These are phyloP conservation scores for Cochlearia excelsa DNA, from an alignment of 345 rosid genomes.

Conservation along the genomic window DNA sequence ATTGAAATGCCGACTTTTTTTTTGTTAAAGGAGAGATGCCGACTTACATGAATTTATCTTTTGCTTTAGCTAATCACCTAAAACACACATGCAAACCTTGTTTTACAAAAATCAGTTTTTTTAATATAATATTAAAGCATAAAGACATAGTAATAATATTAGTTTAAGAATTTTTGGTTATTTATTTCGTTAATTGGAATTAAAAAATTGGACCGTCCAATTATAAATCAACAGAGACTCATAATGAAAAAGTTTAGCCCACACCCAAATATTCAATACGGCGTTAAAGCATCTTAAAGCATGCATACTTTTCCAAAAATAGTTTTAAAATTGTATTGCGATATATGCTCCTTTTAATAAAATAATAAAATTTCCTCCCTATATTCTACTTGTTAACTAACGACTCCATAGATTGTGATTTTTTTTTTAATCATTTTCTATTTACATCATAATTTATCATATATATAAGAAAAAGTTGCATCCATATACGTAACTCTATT, in stretches of 20 bases:
- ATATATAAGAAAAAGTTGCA: no score
- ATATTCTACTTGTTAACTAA: no score
- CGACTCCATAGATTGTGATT: no score
- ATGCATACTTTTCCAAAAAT: constrained; percentile 23
- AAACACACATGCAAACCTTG: neutral
- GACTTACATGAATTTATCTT: neutral
- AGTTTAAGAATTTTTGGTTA: no score
- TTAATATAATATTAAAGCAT: no score
- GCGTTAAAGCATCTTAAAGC: constrained; percentile 40
- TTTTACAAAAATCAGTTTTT: no score
- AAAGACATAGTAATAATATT: no score
- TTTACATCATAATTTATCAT: no score
- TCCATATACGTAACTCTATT: no score
- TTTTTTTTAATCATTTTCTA: no score
- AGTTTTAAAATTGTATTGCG: neutral
- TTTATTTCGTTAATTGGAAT: no score
- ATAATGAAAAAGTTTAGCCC: constrained; percentile 22
- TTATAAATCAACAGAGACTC: constrained; percentile 30
- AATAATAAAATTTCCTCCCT: no score
- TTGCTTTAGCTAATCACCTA: constrained; percentile 15
- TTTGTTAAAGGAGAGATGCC: neutral
- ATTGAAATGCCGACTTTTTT: neutral
- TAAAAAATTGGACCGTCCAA: constrained; percentile 17
- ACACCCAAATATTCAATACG: constrained; percentile 26
- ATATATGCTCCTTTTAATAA: constrained; percentile 3